Evolutionary conservation across 2,329 filamentous ascomycete genomes (phyloP), one percentile per base, ranked within the genome.

Genomic region (Bimuria novae-zelandiae): DNA sequence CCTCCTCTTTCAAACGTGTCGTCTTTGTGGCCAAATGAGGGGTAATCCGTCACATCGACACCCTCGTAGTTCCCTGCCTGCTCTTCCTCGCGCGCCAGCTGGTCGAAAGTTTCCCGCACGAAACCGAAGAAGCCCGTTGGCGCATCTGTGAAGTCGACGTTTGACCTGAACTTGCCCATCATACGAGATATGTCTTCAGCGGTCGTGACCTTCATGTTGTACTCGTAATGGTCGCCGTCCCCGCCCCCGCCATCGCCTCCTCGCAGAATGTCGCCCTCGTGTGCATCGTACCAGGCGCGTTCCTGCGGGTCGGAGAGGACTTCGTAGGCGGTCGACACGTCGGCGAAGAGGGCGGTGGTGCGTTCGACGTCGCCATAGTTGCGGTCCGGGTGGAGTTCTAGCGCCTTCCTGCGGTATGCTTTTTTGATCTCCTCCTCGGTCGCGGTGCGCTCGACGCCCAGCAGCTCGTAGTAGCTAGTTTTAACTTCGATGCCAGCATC

Each of bases 281-380:
- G 94, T 2, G 92, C 92, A 75, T 99, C 93, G 77, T 99, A 99
- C 94, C 94, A 99, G 27, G 92, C 89, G 63, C 94, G 86, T 73
- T 99, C 94, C 71, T 99, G 93, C 10, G 92, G 87, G 72, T 99
- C 94, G 1, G 92, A 96, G 1, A 99, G 83, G n/a, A 99, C 85
- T 73, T 97, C 91, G 72, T 99, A 96, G 41, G 94, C 94, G 30
- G 92, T 84, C 73, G 97, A 93, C 23, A 97, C 82, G 69, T 97
- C 92, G 44, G 94, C 92, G 71, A 99, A 99, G 47, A 87, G 85
- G 61, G 81, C 84, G 1, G 94, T 99, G 2, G 93, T 87, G 58
- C 86, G 84, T 66, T 95, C 91, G 56, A 89, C 87, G 68, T 97
- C 88, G 64, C 89, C 88, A 71, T 89, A 88, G 74, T 99, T 99